These are phyloP conservation scores for Phlebiopsis flavidoalba DNA, from an alignment of 768 basidiomycete genomes.

Conservation along the genomic window DNA sequence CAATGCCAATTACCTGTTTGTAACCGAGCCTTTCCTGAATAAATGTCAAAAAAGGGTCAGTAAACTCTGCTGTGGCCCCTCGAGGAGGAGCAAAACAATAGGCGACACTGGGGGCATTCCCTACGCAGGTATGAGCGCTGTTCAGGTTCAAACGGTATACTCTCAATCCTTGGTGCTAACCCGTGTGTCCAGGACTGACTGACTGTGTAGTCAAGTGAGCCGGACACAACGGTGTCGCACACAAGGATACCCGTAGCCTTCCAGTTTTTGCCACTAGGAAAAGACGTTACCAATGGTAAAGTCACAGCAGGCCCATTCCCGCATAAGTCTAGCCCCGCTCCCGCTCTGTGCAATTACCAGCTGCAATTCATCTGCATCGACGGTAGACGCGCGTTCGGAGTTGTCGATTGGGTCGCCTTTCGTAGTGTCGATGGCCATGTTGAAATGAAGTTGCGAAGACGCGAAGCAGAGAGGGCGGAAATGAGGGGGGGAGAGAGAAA, in stretches of 20 bases:
- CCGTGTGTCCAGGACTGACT: conserved; percentile 22
- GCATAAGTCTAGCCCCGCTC: conserved; percentile 22
- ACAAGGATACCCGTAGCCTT: conserved; percentile 89
- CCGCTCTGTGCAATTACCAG: conserved; percentile 41
- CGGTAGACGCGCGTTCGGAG: conserved; percentile 24
- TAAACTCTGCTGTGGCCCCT: conserved; percentile 33
- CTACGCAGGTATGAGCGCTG: conserved; percentile 98
- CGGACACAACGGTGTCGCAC: conserved; percentile 22
- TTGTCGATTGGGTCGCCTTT: conserved; percentile 8
- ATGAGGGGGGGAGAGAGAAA: conserved; percentile 1
- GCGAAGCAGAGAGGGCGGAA: not conserved
- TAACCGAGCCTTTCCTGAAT: conserved; percentile 70
- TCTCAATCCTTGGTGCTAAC: conserved; percentile 73
- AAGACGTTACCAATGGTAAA: conserved; percentile 68
- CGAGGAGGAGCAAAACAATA: conserved; percentile 36
- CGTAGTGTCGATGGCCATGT: conserved; percentile 15
- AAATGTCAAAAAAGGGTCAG: conserved; percentile 43
- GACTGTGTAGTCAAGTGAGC: conserved; percentile 10
- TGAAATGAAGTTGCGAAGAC: not conserved
- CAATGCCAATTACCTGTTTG: conserved; percentile 50
- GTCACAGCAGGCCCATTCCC: conserved; percentile 25
- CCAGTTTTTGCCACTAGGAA: conserved; percentile 59
- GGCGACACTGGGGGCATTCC: conserved; percentile 78
- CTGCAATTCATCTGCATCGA: conserved; percentile 48
- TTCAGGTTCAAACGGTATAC: conserved; percentile 97